Evolutionary conservation across 805 yeast species (phyloP), one percentile per base, ranked within the genome.

Genomic region (Teunomyces atbi): DNA sequence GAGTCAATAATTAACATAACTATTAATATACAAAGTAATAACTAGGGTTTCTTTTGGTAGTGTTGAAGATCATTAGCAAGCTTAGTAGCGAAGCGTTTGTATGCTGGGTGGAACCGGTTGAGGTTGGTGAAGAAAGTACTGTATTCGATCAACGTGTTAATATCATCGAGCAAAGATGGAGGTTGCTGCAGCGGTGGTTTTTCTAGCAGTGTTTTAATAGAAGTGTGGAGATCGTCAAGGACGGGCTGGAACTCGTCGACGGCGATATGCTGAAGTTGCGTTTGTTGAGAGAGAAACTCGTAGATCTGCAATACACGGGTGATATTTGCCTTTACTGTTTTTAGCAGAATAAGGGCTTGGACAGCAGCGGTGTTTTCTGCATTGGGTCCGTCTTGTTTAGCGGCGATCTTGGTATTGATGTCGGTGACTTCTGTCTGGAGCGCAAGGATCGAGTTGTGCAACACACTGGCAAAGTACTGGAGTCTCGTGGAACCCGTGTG

Each of bases 391-490:
- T 21, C 27, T n/a, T 36, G n/a, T 16, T 28, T 16, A n/a, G 33
- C 23, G n/a, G 15, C 35, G 21, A 29, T 29, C 15, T 29, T 15
- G 21, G 23, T 20, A 15, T 20, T 36, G 51, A 56, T 52, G 41
- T 50, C 42, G 45, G 49, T 30, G 33, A 56, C 45, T 34, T 65
- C 61, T 30, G 58, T 53, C 37, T 79, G 76, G 33, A 85, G 59
- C 2, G 86, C 71, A 36, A 77, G 71, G 19, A 84, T 77, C 0
- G 89, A 77, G 44, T 81, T 77, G 12, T 78, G 73, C 40, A 85
- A 62, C 0, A 83, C 77, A 37, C 82, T 85, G 36, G 82, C 65
- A 57, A 84, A 84, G 60, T 84, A 84, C 52, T 84, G 86, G 40
- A 86, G 64, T 48, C 88, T 71, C 34, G 59, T 55, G 11, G 58